Evolutionary conservation across 352 stramenopile genomes (phyloP).

Genomic region (Albugo laibachii): DNA sequence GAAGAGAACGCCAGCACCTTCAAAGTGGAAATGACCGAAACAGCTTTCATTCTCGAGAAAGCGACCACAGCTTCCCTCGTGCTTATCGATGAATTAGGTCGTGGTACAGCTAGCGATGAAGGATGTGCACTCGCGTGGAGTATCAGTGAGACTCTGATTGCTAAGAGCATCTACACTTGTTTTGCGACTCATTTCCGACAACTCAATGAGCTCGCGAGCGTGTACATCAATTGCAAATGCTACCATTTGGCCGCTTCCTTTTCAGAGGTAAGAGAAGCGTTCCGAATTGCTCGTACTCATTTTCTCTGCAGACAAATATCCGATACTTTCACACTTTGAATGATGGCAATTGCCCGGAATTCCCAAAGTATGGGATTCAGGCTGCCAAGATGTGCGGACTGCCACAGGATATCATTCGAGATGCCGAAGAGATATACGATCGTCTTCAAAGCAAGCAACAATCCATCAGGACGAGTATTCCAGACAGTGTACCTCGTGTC

Average conservation of each 20-base stretch:
- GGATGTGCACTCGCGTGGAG: slow-evolving; percentile 79
- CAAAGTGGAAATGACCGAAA: slow-evolving; percentile 82
- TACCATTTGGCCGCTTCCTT: slow-evolving; percentile 40
- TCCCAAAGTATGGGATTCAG: slow-evolving; percentile 66
- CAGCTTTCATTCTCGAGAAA: slow-evolving; percentile 65
- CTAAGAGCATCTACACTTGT: slow-evolving; percentile 44
- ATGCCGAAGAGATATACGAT: slow-evolving; percentile 26
- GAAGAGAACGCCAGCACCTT: slow-evolving; percentile 88
- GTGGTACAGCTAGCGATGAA: slow-evolving; percentile 80
- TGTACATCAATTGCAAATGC: slow-evolving; percentile 45
- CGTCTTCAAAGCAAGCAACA: slow-evolving; percentile 9
- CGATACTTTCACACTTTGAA: slow-evolving; percentile 40
- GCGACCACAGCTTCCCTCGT: slow-evolving; percentile 53
- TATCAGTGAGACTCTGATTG: slow-evolving; percentile 65
- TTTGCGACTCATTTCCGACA: slow-evolving; percentile 84
- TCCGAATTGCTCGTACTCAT: not conserved
- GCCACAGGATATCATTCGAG: slow-evolving; percentile 29
- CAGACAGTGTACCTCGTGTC: slow-evolving; percentile 1
- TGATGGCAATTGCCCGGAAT: slow-evolving; percentile 32
- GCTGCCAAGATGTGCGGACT: slow-evolving; percentile 56
- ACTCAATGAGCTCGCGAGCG: slow-evolving; percentile 30
- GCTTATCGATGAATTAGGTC: slow-evolving; percentile 81
- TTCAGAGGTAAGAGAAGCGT: slow-evolving; percentile 16
- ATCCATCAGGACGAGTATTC: not conserved
- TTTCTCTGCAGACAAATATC: not conserved